Percentiles rank a stretch among this genome's conserved stretches.
phyloP scores from a whole-genome alignment of 768 basidiomycete genomes.

The Pleurotus tuber-regium region DNA sequence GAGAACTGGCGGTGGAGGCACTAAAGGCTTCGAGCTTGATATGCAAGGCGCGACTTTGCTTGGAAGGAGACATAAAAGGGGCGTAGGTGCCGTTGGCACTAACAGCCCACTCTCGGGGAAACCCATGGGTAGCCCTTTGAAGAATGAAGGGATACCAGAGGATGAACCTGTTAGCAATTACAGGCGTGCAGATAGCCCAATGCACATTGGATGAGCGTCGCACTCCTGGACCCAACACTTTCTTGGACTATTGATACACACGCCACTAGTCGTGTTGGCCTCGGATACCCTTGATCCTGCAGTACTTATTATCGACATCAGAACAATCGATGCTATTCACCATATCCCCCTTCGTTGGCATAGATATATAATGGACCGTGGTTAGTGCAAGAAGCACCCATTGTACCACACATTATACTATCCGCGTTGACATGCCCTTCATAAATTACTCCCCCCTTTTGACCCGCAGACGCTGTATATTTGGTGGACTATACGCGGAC shows the following conservation, averaged over 20 bases:
- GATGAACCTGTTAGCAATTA: slow-evolving; percentile 11
- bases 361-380: no score
- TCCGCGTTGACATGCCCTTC: background rate
- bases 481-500: no score
- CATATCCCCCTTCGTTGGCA: no score
- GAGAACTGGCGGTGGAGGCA: slow-evolving; percentile 9
- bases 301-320: no score
- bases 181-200: slow-evolving; percentile 21
- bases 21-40: slow-evolving; percentile 74
- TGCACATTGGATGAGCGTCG: slow-evolving; percentile 17
- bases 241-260: no score
- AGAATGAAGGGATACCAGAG: slow-evolving; percentile 23
- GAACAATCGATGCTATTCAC: no score
- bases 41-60: slow-evolving; percentile 85
- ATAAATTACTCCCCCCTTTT: no score
- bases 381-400: no score
- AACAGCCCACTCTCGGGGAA: slow-evolving; percentile 34
- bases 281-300: no score
- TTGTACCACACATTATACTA: background rate
- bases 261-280: no score
- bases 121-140: slow-evolving; percentile 23
- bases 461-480: background rate
- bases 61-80: slow-evolving; percentile 59
- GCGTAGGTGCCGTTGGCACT: slow-evolving; percentile 21
- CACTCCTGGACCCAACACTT: no score